These are phyloP conservation scores for Pyrus hybrid DNA, from an alignment of 331 rosid species.

Conservation along the genomic window DNA sequence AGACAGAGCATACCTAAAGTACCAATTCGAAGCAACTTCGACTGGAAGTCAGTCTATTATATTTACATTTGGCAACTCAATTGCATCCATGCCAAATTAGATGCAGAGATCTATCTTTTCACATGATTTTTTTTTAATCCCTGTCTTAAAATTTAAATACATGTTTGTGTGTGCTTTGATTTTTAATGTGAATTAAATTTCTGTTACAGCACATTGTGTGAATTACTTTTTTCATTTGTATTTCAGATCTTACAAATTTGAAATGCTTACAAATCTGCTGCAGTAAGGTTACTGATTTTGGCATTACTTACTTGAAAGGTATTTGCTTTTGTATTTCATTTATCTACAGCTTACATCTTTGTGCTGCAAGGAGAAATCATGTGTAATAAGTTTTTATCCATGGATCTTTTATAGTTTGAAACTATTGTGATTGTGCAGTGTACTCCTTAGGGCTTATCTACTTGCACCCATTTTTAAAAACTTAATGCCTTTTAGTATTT, in stretches of 20 bases:
- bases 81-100: not conserved
- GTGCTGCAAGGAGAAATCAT: not conserved
- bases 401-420: not conserved
- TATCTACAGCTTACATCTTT: not conserved
- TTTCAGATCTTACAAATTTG: constrained; percentile 74
- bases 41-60: not conserved
- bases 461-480: not conserved
- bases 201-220: not conserved
- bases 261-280: constrained; percentile 66
- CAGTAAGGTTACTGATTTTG: constrained; percentile 74
- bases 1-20: not conserved
- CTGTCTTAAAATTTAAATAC: not conserved
- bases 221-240: constrained; percentile 14
- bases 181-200: not conserved
- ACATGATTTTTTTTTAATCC: not conserved
- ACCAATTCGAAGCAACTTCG: not conserved
- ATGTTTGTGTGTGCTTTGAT: not conserved
- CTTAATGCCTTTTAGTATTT: not conserved
- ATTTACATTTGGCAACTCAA: not conserved
- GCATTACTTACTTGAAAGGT: constrained; percentile 77
- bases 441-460: not conserved
- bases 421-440: not conserved
- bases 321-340: not conserved
- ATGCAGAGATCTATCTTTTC: not conserved
- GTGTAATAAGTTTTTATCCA: not conserved